These are phyloP conservation scores for Eimeria sp. DNA, from an alignment of 169 alveolate genomes.

Conservation along the genomic window DNA sequence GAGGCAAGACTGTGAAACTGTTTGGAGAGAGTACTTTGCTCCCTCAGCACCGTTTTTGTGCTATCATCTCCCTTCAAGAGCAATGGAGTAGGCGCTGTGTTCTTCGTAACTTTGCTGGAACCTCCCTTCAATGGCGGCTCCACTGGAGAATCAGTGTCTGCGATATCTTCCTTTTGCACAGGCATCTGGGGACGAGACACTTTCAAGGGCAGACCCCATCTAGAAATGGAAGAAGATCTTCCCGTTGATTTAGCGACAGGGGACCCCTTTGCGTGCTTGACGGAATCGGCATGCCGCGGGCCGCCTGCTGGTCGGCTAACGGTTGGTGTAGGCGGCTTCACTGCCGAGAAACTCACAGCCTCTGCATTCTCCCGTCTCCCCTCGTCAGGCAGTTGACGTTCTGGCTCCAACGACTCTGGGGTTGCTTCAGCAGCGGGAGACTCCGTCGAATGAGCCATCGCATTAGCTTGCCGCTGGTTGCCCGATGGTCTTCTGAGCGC, in stretches of 20 bases:
- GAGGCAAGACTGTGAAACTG: constrained; percentile 10
- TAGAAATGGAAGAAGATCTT: neutral
- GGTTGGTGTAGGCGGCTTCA: neutral
- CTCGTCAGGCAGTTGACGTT: neutral
- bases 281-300: neutral
- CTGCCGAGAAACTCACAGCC: neutral
- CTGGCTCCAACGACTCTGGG: neutral
- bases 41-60: neutral
- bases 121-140: neutral
- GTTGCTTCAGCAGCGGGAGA: neutral
- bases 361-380: neutral
- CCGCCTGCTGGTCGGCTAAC: neutral
- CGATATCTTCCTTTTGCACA: neutral
- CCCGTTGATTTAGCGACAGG: neutral
- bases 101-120: neutral
- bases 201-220: neutral
- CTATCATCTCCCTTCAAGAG: too few relatives aligned
- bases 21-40: neutral
- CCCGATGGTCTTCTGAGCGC: neutral
- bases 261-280: neutral
- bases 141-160: neutral
- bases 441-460: neutral
- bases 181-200: neutral
- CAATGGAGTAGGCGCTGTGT: neutral
- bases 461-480: neutral